Base-by-base conservation (phyloP, 331 rosid species). In the Stylosanthes scabra region DNA sequence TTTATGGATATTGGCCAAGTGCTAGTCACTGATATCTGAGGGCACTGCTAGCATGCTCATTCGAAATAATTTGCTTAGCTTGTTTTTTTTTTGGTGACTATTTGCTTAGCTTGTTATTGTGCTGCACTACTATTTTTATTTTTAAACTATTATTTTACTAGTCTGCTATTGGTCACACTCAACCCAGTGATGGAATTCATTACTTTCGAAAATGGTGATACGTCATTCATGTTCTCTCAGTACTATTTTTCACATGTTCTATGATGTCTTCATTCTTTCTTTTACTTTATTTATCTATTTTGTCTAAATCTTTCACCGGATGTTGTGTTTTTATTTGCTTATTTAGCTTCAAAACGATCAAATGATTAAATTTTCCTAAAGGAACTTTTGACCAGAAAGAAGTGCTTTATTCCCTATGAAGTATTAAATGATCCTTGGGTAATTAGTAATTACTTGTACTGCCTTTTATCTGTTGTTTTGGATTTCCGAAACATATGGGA, bases 11-110 rank as follows among this genome's bases (percentile, higher is more conserved):
- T 20, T 20, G 78, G 75, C 37, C 15, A 51, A 64, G 68, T 65
- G 59, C 68, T 47, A 47, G 58, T 28, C 14, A 41, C 37, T 47
- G 13, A 39, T 37, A 74, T 60, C 81, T 75, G 83, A 79, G 83
- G 81, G 81, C 74, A 57, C 20, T 5, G 16, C 47, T 28, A 12
- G 7, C 11, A 59, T 66, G 27, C 44, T 40, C 20, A 50, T 8
- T 59, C 51, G 0, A 42, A 41, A 70, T 76, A 68, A 28, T 4
- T 28, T 57, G 66, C 1, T 15, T 34, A 5, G 13, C 11, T 3
- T 34, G 63, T 72, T 37, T n/a, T n/a, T n/a, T n/a, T n/a, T n/a
- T n/a, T n/a, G n/a, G n/a, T n/a, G n/a, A n/a, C n/a, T n/a, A 28
- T 4, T 28, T 57, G 66, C 1, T 15, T 34, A 5, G 13, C 11